Conservation (phyloP, 306 rosid species). For the Begonia masoniana region DNA sequence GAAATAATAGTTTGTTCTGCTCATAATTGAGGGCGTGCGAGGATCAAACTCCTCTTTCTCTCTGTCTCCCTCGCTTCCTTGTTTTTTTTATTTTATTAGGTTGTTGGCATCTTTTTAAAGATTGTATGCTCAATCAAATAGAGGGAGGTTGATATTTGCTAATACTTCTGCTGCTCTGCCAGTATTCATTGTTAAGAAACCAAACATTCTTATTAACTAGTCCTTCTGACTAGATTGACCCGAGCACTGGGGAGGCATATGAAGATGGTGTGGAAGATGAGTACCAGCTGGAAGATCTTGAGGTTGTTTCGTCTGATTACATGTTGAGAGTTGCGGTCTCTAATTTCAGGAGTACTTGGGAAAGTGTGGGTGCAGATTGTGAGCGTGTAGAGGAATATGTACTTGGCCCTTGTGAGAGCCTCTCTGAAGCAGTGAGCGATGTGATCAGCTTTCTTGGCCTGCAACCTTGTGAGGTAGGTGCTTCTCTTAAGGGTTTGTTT, state of each 20-base stretch:
- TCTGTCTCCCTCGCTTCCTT: background rate
- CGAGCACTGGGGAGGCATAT: slow-evolving; percentile 79
- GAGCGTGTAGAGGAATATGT: slow-evolving; percentile 93
- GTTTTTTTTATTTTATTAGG: background rate
- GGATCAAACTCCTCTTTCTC: too few relatives aligned
- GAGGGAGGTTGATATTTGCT: background rate
- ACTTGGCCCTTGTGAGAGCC: slow-evolving; percentile 87
- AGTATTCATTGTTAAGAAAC: too few relatives aligned
- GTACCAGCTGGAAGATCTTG: slow-evolving; percentile 95
- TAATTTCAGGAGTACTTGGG: slow-evolving; percentile 77
- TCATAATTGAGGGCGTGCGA: too few relatives aligned
- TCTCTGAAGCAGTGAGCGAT: slow-evolving; percentile 75
- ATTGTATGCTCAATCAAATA: background rate
- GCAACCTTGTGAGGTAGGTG: slow-evolving; percentile 95
- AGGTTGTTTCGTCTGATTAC: slow-evolving; percentile 93
- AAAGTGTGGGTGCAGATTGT: slow-evolving; percentile 54
- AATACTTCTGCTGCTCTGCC: too few relatives aligned
- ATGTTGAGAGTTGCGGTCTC: slow-evolving; percentile 78
- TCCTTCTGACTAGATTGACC: slow-evolving; percentile 48
- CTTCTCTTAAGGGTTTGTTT: background rate
- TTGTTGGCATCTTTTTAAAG: background rate
- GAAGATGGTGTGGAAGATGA: slow-evolving; percentile 99
- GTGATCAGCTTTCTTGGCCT: slow-evolving; percentile 85
- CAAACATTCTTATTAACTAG: too few relatives aligned
- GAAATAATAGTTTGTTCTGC: too few relatives aligned